phyloP scores from a whole-genome alignment of 2,329 filamentous ascomycete genomes.

The Thermothelomyces thermophilus region DNA sequence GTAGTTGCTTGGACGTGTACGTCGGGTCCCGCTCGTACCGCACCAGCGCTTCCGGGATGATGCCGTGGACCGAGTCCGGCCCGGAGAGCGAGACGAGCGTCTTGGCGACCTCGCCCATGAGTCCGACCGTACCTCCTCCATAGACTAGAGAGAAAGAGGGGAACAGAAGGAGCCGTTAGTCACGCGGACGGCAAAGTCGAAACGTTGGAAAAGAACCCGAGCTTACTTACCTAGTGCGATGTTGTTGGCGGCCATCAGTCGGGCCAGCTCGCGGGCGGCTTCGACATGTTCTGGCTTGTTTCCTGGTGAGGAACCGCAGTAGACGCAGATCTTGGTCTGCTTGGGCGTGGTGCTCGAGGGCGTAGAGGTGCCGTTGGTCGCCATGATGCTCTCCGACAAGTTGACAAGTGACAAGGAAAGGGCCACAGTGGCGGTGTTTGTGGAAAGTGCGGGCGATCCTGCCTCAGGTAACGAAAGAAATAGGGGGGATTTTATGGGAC shows the following conservation, averaged over 20 bases:
- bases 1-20: slow-evolving; percentile 39
- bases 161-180: slow-evolving; percentile 13
- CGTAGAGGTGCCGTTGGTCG: slow-evolving; percentile 34
- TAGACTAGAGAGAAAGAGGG: slow-evolving; percentile 54
- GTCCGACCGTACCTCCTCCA: slow-evolving; percentile 85
- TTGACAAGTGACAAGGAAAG: not conserved
- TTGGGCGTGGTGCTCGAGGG: slow-evolving; percentile 31
- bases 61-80: slow-evolving; percentile 77
- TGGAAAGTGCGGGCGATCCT: not conserved
- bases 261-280: slow-evolving; percentile 69
- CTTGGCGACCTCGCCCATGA: slow-evolving; percentile 91
- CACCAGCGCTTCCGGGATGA: slow-evolving; percentile 83
- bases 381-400: slow-evolving; percentile 29
- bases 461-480: not conserved
- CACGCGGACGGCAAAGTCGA: not conserved
- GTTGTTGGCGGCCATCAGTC: slow-evolving; percentile 65
- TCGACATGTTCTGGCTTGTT: slow-evolving; percentile 67
- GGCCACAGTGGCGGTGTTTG: not conserved
- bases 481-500: not conserved
- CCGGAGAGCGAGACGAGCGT: slow-evolving; percentile 79
- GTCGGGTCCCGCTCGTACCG: slow-evolving; percentile 64
- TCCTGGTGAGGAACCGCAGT: slow-evolving; percentile 79
- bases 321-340: slow-evolving; percentile 74
- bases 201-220: too few relatives aligned
- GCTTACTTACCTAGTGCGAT: slow-evolving; percentile 64